Conservation (phyloP, 2,329 filamentous ascomycete species). For the Alternaria metachromatica region DNA sequence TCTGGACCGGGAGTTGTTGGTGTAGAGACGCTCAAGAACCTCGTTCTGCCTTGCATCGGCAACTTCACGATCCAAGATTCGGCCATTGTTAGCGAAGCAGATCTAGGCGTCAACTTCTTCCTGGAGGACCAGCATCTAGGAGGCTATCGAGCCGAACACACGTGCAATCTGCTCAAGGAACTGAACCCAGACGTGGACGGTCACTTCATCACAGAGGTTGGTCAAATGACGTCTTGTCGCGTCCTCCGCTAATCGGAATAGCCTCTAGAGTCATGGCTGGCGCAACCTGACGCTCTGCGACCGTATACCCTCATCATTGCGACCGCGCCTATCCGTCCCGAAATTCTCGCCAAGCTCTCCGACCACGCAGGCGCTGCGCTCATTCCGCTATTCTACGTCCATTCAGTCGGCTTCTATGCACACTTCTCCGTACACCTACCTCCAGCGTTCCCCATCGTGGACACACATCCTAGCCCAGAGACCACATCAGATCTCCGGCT, state of each 20-base stretch:
- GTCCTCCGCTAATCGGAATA: constrained; percentile 31
- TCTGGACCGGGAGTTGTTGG: constrained; percentile 86
- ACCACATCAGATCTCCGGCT: constrained; percentile 85
- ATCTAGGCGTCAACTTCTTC: constrained; percentile 97
- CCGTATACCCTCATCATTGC: constrained; percentile 68
- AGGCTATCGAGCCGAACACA: constrained; percentile 77
- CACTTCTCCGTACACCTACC: constrained; percentile 83
- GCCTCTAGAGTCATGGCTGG: constrained; percentile 55
- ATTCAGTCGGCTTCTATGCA: constrained; percentile 91
- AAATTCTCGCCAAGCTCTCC: constrained; percentile 59
- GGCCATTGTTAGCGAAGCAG: constrained; percentile 75
- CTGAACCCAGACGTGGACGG: constrained; percentile 92
- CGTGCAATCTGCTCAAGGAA: constrained; percentile 78
- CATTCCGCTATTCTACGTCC: constrained; percentile 80
- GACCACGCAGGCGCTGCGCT: constrained; percentile 61
- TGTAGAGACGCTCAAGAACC: constrained; percentile 91
- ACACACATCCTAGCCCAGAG: constrained; percentile 91
- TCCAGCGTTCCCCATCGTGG: constrained; percentile 86
- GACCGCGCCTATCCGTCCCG: constrained; percentile 63
- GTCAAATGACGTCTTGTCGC: neutral
- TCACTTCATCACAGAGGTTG: constrained; percentile 67
- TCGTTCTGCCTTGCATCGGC: constrained; percentile 92
- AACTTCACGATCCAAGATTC: constrained; percentile 90
- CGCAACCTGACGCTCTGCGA: constrained; percentile 48
- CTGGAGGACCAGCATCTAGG: constrained; percentile 80